Evolutionary conservation across 73 alveolate genomes (phyloP), one percentile per base, ranked within the genome.

Genomic region (Paramecium caudatum): DNA sequence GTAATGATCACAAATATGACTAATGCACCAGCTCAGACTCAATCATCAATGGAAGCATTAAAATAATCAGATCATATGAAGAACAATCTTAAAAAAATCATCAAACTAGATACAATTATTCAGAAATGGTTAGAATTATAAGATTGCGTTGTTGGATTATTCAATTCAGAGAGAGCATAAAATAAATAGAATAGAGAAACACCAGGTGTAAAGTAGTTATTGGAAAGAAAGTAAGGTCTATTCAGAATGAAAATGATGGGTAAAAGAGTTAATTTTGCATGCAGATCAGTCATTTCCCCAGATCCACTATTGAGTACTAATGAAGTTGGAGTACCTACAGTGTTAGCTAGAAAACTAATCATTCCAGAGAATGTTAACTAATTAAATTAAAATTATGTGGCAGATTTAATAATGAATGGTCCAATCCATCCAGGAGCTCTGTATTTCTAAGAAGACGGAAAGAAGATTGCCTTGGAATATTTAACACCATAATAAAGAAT

Each of bases 191-290:
- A 97, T 80, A 97, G 97, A 92, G 99, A 98, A 91, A 86, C 94
- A 61, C 96, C 95, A 37, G 99, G 99, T 41, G 90, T 97, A 12
- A 92, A 99, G 50, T 98, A 98, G 90, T 93, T 96, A 30, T 91
- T 98, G 46, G 99, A 98, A 92, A 97, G 96, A 94, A 98, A 98
- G 92, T 98, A 96, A 93, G 99, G 99, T 5, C 92, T 98, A 47
- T 94, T 99, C 90, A 96, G 99, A 95, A 98, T 98, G 99, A 98
- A 98, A 93, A 98, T 98, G 99, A 98, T 98, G 99, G 99, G 99
- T 17, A 98, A 98, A 95, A 94, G 99, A 91, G 99, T 98, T 17
- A 98, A 98, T 91, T 96, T 95, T 93, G 99, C 99, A 3, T 99
- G 99, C 43, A 94, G 99, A 50, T 93, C 99, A 47, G 99, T 98